Conservation (phyloP, 1,284 basidiomycete genomes). For the Apiotrichum sp. region DNA sequence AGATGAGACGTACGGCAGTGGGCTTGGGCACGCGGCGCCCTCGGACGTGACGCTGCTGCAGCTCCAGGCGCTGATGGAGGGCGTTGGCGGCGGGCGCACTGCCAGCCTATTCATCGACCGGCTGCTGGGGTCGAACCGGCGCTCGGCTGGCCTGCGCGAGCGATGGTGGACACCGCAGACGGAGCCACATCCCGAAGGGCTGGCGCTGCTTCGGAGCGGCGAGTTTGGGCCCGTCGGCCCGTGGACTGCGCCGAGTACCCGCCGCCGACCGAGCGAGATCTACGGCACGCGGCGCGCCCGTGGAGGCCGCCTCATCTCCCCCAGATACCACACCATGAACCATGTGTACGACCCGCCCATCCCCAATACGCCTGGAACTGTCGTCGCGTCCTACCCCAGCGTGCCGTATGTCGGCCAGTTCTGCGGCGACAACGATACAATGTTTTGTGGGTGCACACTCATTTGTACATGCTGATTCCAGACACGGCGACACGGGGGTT, state of each 20-base stretch:
- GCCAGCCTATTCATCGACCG: slow-evolving; percentile 15
- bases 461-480: background rate
- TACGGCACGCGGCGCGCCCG: background rate
- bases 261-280: background rate
- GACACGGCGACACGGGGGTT: slow-evolving; percentile 62
- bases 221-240: slow-evolving; percentile 71
- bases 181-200: slow-evolving; percentile 65
- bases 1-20: slow-evolving; percentile 9
- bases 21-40: background rate
- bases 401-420: slow-evolving; percentile 93
- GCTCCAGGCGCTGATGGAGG: slow-evolving; percentile 18
- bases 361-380: slow-evolving; percentile 79
- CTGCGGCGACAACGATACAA: slow-evolving; percentile 51
- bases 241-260: slow-evolving; percentile 5
- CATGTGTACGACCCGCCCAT: slow-evolving; percentile 57
- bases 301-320: background rate
- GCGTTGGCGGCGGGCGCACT: background rate
- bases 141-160: slow-evolving; percentile 9
- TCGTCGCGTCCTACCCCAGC: slow-evolving; percentile 71
- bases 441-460: slow-evolving; percentile 25
- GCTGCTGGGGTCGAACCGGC: slow-evolving; percentile 20
- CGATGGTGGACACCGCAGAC: slow-evolving; percentile 51
- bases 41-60: slow-evolving; percentile 12
- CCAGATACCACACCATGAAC: background rate
- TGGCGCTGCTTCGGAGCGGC: slow-evolving; percentile 66